These are phyloP conservation scores for Aspergillus conjunctus DNA, from an alignment of 495 filamentous ascomycete genomes.

Conservation along the genomic window DNA sequence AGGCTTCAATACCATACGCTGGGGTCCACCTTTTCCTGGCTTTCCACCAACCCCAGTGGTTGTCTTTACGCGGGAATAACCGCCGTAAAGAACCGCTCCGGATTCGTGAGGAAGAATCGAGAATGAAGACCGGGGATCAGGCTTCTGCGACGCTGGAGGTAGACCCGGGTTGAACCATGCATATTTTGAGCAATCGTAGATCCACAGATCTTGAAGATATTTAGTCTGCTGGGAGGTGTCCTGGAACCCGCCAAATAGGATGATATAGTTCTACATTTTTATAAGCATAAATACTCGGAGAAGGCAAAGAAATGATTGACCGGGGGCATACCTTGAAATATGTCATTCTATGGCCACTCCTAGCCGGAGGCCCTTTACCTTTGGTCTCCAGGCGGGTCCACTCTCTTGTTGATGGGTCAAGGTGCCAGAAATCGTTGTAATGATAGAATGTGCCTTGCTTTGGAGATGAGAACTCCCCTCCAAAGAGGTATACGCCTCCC, in stretches of 20 bases:
- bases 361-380: conserved; percentile 82
- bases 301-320: conserved; percentile 39
- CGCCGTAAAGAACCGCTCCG: conserved; percentile 87
- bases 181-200: conserved; percentile 70
- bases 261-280: conserved; percentile 60
- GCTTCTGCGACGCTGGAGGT: conserved; percentile 75
- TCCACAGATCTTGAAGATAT: conserved; percentile 74
- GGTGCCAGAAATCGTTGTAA: conserved; percentile 97
- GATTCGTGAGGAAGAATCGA: conserved; percentile 85
- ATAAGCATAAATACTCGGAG: conserved; percentile 12
- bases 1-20: conserved; percentile 74
- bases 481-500: conserved; percentile 87
- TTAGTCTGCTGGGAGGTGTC: conserved; percentile 92
- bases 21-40: conserved; percentile 62
- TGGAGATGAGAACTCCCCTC: conserved; percentile 74
- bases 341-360: conserved; percentile 93
- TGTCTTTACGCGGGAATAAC: conserved; percentile 87
- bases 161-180: conserved; percentile 74
- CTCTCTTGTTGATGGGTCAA: conserved; percentile 78
- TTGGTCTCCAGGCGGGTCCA: conserved; percentile 89
- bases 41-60: conserved; percentile 50
- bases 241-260: conserved; percentile 86
- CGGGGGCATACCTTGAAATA: conserved; percentile 69
- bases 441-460: conserved; percentile 99
- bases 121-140: conserved; percentile 88